Evolutionary conservation across 176 grass and related monocot genomes (phyloP).

Genomic region (Musa itinerans): DNA sequence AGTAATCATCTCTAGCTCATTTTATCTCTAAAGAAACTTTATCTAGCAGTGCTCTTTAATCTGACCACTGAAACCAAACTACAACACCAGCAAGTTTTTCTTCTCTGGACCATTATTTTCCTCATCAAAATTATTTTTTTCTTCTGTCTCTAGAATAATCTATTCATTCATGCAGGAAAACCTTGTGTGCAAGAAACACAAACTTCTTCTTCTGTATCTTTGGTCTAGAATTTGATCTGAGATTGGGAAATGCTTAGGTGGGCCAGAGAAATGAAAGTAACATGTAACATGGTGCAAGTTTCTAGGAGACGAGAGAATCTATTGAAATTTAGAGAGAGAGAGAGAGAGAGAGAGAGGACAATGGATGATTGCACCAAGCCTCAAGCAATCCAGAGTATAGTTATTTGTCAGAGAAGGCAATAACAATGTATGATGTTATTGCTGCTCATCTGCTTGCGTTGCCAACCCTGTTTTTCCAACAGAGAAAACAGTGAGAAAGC

Average conservation of each 20-base stretch:
- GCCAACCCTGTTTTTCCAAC: not conserved
- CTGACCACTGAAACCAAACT: too few species aligned
- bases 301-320: constrained; percentile 1
- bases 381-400: not conserved
- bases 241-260: not conserved
- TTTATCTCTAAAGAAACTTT: too few species aligned
- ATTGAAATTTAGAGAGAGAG: not conserved
- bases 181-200: too few species aligned
- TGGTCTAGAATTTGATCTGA: not conserved
- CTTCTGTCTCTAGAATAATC: too few species aligned
- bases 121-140: too few species aligned
- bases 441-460: not conserved
- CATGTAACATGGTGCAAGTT: not conserved
- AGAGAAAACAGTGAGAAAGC: too few species aligned
- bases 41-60: too few species aligned
- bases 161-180: too few species aligned
- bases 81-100: too few species aligned
- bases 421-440: not conserved
- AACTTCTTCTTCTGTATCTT: not conserved
- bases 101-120: too few species aligned
- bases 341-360: not conserved
- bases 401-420: not conserved
- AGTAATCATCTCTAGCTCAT: not conserved
- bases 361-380: not conserved
- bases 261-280: not conserved